These are phyloP conservation scores for Podospora didyma DNA, from an alignment of 495 filamentous ascomycete species.

Conservation along the genomic window DNA sequence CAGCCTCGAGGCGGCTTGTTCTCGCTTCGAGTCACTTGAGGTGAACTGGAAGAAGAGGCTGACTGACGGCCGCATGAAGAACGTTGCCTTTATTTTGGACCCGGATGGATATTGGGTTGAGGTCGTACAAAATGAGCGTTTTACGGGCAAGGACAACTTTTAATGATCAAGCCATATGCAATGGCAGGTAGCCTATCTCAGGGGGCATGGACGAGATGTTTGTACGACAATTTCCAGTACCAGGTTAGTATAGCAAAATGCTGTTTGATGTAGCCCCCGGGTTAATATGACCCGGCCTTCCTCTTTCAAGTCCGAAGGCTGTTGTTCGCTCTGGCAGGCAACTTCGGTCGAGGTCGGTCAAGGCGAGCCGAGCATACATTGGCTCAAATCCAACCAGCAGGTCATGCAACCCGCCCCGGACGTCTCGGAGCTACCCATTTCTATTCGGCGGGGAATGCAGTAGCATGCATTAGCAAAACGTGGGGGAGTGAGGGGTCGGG, in stretches of 20 bases:
- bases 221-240: too few relatives aligned
- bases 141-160: slow-evolving; percentile 51
- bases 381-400: slow-evolving; percentile 9
- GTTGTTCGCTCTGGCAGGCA: neutral
- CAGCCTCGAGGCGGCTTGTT: slow-evolving; percentile 78
- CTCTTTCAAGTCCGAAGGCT: neutral
- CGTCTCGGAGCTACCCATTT: neutral
- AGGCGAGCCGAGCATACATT: neutral
- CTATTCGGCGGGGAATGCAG: slow-evolving; percentile 17
- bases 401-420: neutral
- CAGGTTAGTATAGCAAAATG: too few relatives aligned
- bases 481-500: slow-evolving; percentile 29
- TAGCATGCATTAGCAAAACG: slow-evolving; percentile 34
- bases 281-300: neutral
- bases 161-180: slow-evolving; percentile 12
- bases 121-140: slow-evolving; percentile 70
- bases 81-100: slow-evolving; percentile 90
- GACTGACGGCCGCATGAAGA: slow-evolving; percentile 87
- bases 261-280: neutral
- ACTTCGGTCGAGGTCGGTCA: too few relatives aligned
- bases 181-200: neutral
- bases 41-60: slow-evolving; percentile 93
- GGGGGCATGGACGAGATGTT: neutral
- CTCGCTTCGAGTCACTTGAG: slow-evolving; percentile 73
- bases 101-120: slow-evolving; percentile 94